Conservation (phyloP, 2,329 filamentous ascomycete species). For the Xylariaceae sp. region DNA sequence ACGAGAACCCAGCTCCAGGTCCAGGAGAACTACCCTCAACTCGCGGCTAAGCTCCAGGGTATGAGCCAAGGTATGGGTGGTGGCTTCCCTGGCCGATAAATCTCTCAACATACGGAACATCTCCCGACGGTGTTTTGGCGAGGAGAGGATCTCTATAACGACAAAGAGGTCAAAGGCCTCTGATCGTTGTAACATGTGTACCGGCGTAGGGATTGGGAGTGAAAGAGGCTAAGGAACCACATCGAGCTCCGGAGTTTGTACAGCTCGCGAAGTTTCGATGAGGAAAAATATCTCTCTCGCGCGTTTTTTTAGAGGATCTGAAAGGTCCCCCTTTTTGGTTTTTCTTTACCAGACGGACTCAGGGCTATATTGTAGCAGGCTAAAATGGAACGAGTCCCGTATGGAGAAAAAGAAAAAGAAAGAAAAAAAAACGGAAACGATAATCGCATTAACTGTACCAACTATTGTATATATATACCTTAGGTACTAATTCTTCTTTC, state of each 20-base stretch:
- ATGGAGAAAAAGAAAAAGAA: not conserved
- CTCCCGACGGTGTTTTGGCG: not conserved
- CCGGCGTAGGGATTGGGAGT: conserved; percentile 1
- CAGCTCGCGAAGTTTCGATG: conserved; percentile 1
- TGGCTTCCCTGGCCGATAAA: conserved; percentile 26
- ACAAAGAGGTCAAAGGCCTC: not conserved
- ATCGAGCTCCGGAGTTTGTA: conserved; percentile 1
- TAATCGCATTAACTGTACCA: conserved; percentile 15
- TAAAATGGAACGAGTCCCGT: conserved; percentile 1
- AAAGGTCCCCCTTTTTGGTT: not conserved
- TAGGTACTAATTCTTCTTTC: conserved; percentile 6
- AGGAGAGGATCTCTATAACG: not conserved
- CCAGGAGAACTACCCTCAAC: conserved; percentile 77
- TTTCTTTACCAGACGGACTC: not conserved
- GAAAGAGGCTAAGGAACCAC: not conserved
- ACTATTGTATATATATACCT: conserved; percentile 13
- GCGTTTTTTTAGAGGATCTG: not conserved
- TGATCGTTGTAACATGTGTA: conserved; percentile 1
- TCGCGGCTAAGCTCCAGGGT: conserved; percentile 64
- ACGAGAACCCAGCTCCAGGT: conserved; percentile 93
- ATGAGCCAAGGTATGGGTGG: conserved; percentile 36
- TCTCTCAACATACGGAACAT: too few relatives aligned
- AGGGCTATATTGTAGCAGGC: conserved; percentile 4
- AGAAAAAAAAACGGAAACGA: not conserved
- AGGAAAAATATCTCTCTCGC: not conserved